Conservation (phyloP, 495 filamentous ascomycete species). For the Penicillium ochrochloron region DNA sequence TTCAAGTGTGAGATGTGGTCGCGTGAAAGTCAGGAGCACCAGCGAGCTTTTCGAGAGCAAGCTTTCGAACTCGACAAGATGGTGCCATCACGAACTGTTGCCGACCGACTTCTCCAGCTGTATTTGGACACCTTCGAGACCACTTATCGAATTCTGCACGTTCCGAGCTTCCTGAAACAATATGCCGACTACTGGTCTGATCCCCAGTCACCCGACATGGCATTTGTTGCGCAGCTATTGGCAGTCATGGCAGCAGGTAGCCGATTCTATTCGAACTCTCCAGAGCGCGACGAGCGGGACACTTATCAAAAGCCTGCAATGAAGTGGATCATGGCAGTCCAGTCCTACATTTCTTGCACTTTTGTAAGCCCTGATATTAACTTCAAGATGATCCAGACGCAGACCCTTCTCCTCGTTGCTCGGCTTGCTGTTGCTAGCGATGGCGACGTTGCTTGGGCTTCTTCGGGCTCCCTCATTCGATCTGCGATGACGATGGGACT, state of each 20-base stretch:
- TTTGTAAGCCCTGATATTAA: constrained; percentile 56
- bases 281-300: constrained; percentile 28
- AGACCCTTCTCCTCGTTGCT: constrained; percentile 59
- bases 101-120: constrained; percentile 55
- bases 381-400: constrained; percentile 56
- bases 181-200: constrained; percentile 57
- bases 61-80: constrained; percentile 45
- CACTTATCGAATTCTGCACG: constrained; percentile 60
- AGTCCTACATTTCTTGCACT: constrained; percentile 58
- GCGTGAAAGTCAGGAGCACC: constrained; percentile 41
- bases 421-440: constrained; percentile 55
- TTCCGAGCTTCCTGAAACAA: constrained; percentile 58
- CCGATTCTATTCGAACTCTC: constrained; percentile 42
- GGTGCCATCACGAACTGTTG: constrained; percentile 51
- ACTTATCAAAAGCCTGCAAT: constrained; percentile 38
- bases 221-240: constrained; percentile 54
- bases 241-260: constrained; percentile 59
- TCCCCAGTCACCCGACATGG: constrained; percentile 35
- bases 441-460: constrained; percentile 60
- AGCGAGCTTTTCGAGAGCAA: constrained; percentile 47
- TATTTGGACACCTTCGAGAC: constrained; percentile 65
- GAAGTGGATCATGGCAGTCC: constrained; percentile 61
- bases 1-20: constrained; percentile 40
- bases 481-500: constrained; percentile 62
- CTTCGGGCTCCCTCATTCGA: constrained; percentile 58